These are phyloP conservation scores for Endocarpon pusillum DNA, from an alignment of 495 filamentous ascomycete species.

Conservation along the genomic window DNA sequence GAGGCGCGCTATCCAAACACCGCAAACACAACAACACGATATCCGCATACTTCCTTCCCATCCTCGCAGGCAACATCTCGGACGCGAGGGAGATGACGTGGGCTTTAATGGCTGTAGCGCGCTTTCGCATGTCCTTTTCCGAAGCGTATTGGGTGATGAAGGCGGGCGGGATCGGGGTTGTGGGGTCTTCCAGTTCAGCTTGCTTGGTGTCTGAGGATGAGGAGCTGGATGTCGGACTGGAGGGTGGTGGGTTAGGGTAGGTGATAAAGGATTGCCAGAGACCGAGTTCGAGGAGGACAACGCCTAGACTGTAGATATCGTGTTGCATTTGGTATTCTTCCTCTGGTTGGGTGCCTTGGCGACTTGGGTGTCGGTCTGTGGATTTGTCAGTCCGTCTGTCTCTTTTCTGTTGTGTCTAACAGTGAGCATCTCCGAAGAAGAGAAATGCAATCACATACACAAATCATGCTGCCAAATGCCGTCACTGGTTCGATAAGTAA, in stretches of 20 bases:
- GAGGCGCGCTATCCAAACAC: slow-evolving; percentile 32
- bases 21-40: slow-evolving; percentile 37
- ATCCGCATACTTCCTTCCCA: slow-evolving; percentile 33
- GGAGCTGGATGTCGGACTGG: not conserved
- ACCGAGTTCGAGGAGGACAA: slow-evolving; percentile 28
- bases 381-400: too few species aligned
- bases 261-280: slow-evolving; percentile 22
- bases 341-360: slow-evolving; percentile 18
- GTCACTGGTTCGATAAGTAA: too few species aligned
- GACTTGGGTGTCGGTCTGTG: slow-evolving; percentile 24
- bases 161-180: not conserved
- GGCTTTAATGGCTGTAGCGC: slow-evolving; percentile 17
- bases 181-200: slow-evolving; percentile 4
- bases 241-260: not conserved
- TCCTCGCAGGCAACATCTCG: slow-evolving; percentile 19
- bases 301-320: slow-evolving; percentile 32
- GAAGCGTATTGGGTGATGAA: not conserved
- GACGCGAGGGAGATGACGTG: slow-evolving; percentile 22
- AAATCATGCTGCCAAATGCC: too few species aligned
- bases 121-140: not conserved
- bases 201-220: not conserved
- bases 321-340: slow-evolving; percentile 26
- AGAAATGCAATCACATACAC: too few species aligned
- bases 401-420: too few species aligned
- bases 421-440: too few species aligned